Evolutionary conservation across 2,329 filamentous ascomycete genomes (phyloP).

Genomic region (Apiospora phragmitis): DNA sequence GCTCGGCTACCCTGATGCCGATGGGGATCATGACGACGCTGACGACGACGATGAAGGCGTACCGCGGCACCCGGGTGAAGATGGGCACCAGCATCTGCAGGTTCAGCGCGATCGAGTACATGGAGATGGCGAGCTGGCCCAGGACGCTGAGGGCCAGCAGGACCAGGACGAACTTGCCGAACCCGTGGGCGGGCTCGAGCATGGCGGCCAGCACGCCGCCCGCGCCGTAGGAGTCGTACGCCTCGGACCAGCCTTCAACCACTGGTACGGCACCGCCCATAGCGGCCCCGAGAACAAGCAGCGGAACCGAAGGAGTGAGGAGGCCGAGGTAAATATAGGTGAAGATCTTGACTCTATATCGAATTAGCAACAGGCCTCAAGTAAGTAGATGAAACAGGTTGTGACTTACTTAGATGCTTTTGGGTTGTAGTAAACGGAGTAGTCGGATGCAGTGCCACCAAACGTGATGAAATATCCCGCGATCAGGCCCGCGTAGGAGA

Average conservation of each 20-base stretch:
- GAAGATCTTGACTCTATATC: constrained; percentile 39
- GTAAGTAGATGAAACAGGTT: background rate
- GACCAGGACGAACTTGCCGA: constrained; percentile 39
- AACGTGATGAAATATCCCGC: constrained; percentile 57
- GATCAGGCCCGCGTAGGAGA: constrained; percentile 47
- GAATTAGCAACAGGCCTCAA: constrained; percentile 13
- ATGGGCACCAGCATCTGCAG: constrained; percentile 42
- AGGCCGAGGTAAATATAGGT: constrained; percentile 54
- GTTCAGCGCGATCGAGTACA: constrained; percentile 40
- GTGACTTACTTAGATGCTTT: constrained; percentile 38
- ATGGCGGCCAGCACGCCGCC: constrained; percentile 26
- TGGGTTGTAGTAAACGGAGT: constrained; percentile 56
- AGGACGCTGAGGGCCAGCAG: constrained; percentile 38
- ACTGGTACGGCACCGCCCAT: constrained; percentile 25
- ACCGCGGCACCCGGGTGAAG: constrained; percentile 40
- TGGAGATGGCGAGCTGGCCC: constrained; percentile 38
- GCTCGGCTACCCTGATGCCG: constrained; percentile 38
- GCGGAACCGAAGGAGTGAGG: constrained; percentile 47
- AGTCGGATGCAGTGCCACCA: constrained; percentile 56
- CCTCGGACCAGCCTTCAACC: constrained; percentile 22
- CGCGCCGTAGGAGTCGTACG: constrained; percentile 22
- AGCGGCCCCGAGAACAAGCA: constrained; percentile 42
- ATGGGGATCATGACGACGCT: constrained; percentile 43
- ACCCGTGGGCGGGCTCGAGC: constrained; percentile 29
- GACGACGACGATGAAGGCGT: constrained; percentile 40